phyloP scores from a whole-genome alignment of 306 rosid species.

The Acacia acuminata region DNA sequence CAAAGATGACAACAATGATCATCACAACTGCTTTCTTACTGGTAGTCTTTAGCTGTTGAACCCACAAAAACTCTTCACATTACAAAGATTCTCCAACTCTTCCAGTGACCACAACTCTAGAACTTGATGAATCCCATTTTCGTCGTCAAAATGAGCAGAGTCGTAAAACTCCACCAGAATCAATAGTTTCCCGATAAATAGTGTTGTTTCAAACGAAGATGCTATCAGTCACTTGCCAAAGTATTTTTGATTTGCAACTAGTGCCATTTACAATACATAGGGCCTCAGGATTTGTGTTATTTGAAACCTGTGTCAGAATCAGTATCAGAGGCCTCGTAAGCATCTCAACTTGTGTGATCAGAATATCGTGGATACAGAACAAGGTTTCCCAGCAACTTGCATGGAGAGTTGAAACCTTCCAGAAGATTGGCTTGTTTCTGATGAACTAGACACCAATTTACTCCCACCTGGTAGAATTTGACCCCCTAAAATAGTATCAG shows the following conservation, averaged over 20 bases:
- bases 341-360: neutral
- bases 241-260: neutral
- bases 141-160: neutral
- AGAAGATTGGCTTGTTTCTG: slow-evolving; percentile 1
- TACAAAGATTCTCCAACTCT: neutral
- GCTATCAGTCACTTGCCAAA: neutral
- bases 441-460: slow-evolving; percentile 22
- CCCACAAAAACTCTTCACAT: slow-evolving; percentile 16
- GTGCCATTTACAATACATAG: neutral
- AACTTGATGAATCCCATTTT: neutral
- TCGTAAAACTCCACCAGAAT: slow-evolving; percentile 28
- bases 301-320: too few species aligned
- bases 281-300: too few species aligned
- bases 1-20: neutral
- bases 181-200: slow-evolving; percentile 32
- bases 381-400: slow-evolving; percentile 33
- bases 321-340: slow-evolving; percentile 24
- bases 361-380: slow-evolving; percentile 22
- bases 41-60: slow-evolving; percentile 22
- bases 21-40: neutral
- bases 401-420: slow-evolving; percentile 33
- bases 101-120: neutral
- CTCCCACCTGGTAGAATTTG: slow-evolving; percentile 20
- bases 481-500: slow-evolving; percentile 30
- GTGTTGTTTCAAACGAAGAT: neutral